Evolutionary conservation across 441 rosid genomes (phyloP), one percentile per base, ranked within the genome.

Genomic region (Erodium trifolium): DNA sequence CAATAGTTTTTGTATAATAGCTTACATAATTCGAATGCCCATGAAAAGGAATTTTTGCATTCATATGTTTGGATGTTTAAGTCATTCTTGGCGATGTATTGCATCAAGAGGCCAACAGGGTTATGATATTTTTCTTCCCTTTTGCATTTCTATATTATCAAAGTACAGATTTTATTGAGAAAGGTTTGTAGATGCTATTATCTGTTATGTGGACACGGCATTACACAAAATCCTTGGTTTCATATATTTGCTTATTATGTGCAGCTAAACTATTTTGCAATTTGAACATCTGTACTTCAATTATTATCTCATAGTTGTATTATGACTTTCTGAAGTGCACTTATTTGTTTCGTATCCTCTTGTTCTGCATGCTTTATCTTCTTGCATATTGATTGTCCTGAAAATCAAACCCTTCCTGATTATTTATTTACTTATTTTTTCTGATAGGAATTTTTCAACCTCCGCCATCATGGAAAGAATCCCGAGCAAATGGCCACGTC

Each of bases 401-500:
- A 9, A 16, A 45, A 70, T 0, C 3, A 59, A 65, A 49, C 13
- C 12, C 13, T 68, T 66, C 14, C 10, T 39, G 34, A 7, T 70
- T 63, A 31, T 0, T 23, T 23, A 0, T 23, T 23, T 23, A 67
- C 51, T 55, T 31, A 41, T 64, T 23, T 23, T 29, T 45, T 73
- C 62, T 72, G 55, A 16, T 77, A 88, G 93, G 79, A 85, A 80
- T 68, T 71, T 67, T 0, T 87, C 97, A 67, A 92, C 96, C 53
- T 79, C 96, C 66, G 99, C 98, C 27, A 66, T 92, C 73, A 87
- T 90, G 82, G 99, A 94, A 78, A 90, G 99, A 78, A 87, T 94
- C 65, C 97, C 96, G 18, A 92, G 98, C 81, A 85, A 79, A 82
- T 94, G 99, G 99, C 99, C 99, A 0, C 98, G 93, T 69, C 99